A percentile compares a stretch with the other conserved stretches of the same genome.
Conservation (phyloP, 257 asterid species). For the Nicotiana otophora region DNA sequence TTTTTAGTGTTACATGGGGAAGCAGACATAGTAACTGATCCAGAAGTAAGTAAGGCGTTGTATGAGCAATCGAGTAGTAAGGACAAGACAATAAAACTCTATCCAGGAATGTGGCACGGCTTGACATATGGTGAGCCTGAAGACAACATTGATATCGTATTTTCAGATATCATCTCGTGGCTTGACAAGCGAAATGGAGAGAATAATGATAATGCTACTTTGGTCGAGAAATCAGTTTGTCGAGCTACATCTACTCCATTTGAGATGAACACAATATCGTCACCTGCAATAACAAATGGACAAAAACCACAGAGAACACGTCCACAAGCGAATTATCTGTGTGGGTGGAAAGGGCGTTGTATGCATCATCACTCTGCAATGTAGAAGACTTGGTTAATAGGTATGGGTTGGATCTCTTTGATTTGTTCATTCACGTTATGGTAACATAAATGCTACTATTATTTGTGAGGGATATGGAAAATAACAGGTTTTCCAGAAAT, state of each 20-base stretch:
- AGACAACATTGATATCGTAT: slow-evolving; percentile 50
- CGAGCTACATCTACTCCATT: slow-evolving; percentile 4
- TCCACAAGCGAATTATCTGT: slow-evolving; percentile 34
- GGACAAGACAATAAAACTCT: slow-evolving; percentile 82
- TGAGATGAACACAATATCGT: slow-evolving; percentile 5
- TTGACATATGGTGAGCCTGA: slow-evolving; percentile 48
- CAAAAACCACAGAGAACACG: slow-evolving; percentile 17
- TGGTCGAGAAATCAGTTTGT: neutral
- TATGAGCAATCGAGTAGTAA: slow-evolving; percentile 58
- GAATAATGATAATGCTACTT: neutral
- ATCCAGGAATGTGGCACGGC: slow-evolving; percentile 81
- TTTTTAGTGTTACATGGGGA: slow-evolving; percentile 89
- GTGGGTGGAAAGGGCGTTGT: slow-evolving; percentile 52
- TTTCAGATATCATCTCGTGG: slow-evolving; percentile 74
- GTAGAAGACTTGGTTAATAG: slow-evolving; percentile 11
- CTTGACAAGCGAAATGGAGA: slow-evolving; percentile 45
- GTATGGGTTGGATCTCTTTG: neutral
- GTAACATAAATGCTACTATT: neutral
- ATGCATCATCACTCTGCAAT: slow-evolving; percentile 43
- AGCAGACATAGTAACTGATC: slow-evolving; percentile 85
- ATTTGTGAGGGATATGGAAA: neutral
- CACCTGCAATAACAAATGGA: slow-evolving; percentile 17
- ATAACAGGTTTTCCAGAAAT: neutral
- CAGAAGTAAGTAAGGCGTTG: slow-evolving; percentile 72
- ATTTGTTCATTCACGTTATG: neutral